phyloP scores from a whole-genome alignment of 225 moss, liverwort and hornwort species.

The Marchantia polymorpha region DNA sequence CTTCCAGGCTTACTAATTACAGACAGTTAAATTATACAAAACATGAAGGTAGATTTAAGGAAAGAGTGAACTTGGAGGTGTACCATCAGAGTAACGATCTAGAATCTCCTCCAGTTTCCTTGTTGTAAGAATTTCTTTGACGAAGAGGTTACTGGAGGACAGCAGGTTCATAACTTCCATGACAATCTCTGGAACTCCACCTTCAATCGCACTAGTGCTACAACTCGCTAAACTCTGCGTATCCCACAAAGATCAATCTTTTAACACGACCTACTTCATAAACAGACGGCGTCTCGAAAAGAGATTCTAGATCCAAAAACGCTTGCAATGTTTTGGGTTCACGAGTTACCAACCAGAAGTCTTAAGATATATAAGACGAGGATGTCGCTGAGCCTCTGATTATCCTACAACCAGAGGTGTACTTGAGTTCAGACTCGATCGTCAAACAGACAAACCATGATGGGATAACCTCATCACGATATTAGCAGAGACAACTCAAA shows the following conservation, averaged over 20 bases:
- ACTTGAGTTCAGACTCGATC: not conserved
- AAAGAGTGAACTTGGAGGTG: not conserved
- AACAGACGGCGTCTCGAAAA: too few species aligned
- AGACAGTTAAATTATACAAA: too few species aligned
- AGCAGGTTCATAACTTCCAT: slow-evolving; percentile 5
- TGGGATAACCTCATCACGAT: not conserved
- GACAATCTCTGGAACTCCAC: not conserved
- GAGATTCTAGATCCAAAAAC: not conserved
- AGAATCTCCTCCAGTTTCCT: slow-evolving; percentile 48
- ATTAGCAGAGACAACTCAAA: not conserved
- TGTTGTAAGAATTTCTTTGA: slow-evolving; percentile 36
- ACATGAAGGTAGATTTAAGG: not conserved
- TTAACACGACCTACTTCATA: not conserved
- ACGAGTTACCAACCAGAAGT: slow-evolving; percentile 39
- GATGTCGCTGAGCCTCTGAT: slow-evolving; percentile 35
- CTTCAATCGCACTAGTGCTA: not conserved
- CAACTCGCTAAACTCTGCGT: slow-evolving; percentile 1
- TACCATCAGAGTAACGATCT: slow-evolving; percentile 47
- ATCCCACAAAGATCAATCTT: not conserved
- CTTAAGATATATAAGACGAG: slow-evolving; percentile 56
- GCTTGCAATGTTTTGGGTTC: not conserved
- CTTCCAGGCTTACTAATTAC: too few species aligned
- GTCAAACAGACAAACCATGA: not conserved
- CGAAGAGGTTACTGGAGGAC: slow-evolving; percentile 41
- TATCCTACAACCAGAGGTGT: slow-evolving; percentile 26